Conservation (phyloP, 2,329 filamentous ascomycete species). For the Polychaeton citri region DNA sequence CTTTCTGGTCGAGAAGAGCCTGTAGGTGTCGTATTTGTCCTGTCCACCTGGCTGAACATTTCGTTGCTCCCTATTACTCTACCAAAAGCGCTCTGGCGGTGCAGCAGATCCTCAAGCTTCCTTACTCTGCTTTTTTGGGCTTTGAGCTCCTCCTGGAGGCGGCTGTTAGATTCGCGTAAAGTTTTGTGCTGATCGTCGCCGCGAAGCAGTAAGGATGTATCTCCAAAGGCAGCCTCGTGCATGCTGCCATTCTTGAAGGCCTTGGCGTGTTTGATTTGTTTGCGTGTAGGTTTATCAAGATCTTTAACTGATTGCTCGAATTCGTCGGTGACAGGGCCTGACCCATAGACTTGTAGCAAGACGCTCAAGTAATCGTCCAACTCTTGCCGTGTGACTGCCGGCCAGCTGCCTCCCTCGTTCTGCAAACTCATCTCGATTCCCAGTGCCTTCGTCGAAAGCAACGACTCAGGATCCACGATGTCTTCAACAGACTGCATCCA, state of each 20-base stretch:
- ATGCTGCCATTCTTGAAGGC: constrained; percentile 95
- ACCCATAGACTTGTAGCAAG: constrained; percentile 51
- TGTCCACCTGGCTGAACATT: constrained; percentile 18
- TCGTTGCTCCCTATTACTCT: constrained; percentile 26
- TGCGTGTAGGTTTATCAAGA: constrained; percentile 67
- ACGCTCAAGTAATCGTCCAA: constrained; percentile 59
- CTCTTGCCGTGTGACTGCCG: constrained; percentile 59
- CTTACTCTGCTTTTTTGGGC: constrained; percentile 86
- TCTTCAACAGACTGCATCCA: constrained; percentile 81
- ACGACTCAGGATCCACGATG: constrained; percentile 51
- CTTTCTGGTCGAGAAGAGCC: background rate
- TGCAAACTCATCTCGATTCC: constrained; percentile 76
- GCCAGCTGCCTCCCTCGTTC: constrained; percentile 71
- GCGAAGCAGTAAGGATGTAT: constrained; percentile 69
- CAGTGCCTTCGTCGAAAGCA: constrained; percentile 53
- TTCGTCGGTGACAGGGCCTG: constrained; percentile 55
- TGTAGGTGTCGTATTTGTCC: constrained; percentile 1
- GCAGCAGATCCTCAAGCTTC: constrained; percentile 80
- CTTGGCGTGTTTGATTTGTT: constrained; percentile 74
- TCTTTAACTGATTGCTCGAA: constrained; percentile 66
- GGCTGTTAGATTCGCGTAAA: constrained; percentile 39
- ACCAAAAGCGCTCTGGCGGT: constrained; percentile 56
- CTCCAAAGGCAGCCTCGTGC: constrained; percentile 78
- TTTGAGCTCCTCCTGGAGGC: constrained; percentile 51
- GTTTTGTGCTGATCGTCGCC: constrained; percentile 68